Base-by-base conservation (phyloP, 345 rosid genomes). In the Pistacia integerrima region DNA sequence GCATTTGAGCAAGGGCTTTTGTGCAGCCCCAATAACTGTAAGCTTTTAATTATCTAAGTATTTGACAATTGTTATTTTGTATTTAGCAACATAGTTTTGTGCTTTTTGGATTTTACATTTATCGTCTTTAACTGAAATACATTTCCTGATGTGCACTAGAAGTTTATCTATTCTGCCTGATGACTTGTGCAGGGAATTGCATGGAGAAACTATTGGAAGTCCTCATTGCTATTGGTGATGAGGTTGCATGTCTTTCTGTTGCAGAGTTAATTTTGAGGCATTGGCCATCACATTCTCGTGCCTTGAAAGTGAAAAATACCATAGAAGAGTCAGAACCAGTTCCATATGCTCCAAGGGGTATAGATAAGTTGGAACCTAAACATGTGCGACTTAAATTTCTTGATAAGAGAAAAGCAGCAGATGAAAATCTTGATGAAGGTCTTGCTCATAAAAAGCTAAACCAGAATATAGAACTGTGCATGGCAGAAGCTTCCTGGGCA, bases 241-340 rank as follows among this genome's bases (percentile, higher is more conserved):
- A 96, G 88, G 98, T 92, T 80, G 90, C 99, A 59, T 96, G 99
- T 74, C 93, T 96, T 70, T 88, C 98, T 75, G 91, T 96, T 57
- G 93, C 97, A 55, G 93, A 93, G 76, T 82, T 96, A 90, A 96
- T 96, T 85, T 82, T 96, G 86, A 90, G 94, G 85, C 98, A 90
- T 59, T 96, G 99, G 99, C 99, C 99, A 71, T 96, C 97, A 35
- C 99, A 96, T 90, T 81, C 94, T 83, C 97, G 99, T 78, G 97
- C 99, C 62, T 80, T 93, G 87, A 82, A 87, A 80, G 98, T 96
- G 56, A 92, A 93, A 89, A 79, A 72, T 69, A 85, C 88, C 46
- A 92, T 93, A 68, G 91, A 93, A 84, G 97, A 92, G 74, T 79
- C 89, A 68, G 97, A 93, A 61, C 74, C 87, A 66, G 85, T 87